Evolutionary conservation across 495 filamentous ascomycete species (phyloP).

Genomic region (Glutinoglossum americanum): DNA sequence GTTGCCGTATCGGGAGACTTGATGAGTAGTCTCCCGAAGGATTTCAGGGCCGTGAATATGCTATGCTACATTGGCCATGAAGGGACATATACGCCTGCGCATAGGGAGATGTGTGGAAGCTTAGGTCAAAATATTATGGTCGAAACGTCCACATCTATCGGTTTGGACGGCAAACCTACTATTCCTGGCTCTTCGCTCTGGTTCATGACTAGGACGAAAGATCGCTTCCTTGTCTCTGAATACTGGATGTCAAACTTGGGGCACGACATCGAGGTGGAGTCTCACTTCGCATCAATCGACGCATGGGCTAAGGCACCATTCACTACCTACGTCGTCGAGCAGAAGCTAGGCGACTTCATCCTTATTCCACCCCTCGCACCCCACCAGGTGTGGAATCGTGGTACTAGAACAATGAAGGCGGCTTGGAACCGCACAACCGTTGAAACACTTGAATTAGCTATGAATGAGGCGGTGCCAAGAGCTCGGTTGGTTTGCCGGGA

Average conservation of each 20-base stretch:
- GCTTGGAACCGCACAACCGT: conserved; percentile 96
- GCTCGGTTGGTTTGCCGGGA: conserved; percentile 89
- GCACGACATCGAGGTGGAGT: conserved; percentile 89
- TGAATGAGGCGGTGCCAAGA: conserved; percentile 68
- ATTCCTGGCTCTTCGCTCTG: conserved; percentile 77
- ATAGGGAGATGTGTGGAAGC: conserved; percentile 93
- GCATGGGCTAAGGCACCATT: conserved; percentile 88
- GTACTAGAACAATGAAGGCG: conserved; percentile 84
- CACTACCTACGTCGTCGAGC: conserved; percentile 78
- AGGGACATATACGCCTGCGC: conserved; percentile 88
- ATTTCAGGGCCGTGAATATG: conserved; percentile 81
- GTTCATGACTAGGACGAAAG: conserved; percentile 93
- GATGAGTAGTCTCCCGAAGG: conserved; percentile 73
- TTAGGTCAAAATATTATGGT: conserved; percentile 97
- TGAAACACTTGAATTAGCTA: conserved; percentile 66
- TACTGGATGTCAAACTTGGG: conserved; percentile 82
- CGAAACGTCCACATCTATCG: conserved; percentile 40
- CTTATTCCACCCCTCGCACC: conserved; percentile 90
- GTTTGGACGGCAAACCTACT: conserved; percentile 40
- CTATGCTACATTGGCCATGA: conserved; percentile 99
- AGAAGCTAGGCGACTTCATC: conserved; percentile 83
- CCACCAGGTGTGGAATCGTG: conserved; percentile 96
- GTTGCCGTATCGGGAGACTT: conserved; percentile 59
- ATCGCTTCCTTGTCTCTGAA: conserved; percentile 67
- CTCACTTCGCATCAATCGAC: conserved; percentile 83